Percentiles rank a stretch among this genome's conserved stretches.
These are phyloP conservation scores for Brassica carinata DNA, from an alignment of 345 rosid species.

Conservation along the genomic window DNA sequence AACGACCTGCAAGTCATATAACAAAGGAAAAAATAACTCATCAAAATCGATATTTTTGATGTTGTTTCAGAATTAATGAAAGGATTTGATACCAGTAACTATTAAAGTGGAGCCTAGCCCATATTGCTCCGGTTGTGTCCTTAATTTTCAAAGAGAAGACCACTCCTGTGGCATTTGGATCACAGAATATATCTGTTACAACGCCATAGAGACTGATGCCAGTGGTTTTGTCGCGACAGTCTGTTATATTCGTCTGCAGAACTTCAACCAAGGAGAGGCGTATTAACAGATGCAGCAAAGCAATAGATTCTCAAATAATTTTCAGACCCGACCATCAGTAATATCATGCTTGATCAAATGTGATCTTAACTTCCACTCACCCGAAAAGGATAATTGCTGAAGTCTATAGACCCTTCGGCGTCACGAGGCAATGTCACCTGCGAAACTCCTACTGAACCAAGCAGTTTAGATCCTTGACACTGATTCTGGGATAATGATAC, in stretches of 20 bases:
- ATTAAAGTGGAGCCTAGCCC: constrained; percentile 75
- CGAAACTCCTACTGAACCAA: constrained; percentile 60
- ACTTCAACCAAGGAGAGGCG: constrained; percentile 43
- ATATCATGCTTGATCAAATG: constrained; percentile 8
- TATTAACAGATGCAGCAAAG: constrained; percentile 27
- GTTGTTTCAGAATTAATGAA: not conserved
- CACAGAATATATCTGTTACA: constrained; percentile 54
- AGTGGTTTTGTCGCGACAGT: constrained; percentile 78
- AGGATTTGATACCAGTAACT: constrained; percentile 60
- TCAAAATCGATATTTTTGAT: not conserved
- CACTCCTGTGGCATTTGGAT: constrained; percentile 48
- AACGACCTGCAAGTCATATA: constrained; percentile 62
- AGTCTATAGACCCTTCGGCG: constrained; percentile 83
- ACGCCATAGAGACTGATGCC: constrained; percentile 83
- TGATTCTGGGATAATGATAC: constrained; percentile 66
- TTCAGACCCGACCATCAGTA: constrained; percentile 15
- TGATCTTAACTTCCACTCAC: constrained; percentile 51
- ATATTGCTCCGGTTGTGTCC: constrained; percentile 71
- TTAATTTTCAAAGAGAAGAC: constrained; percentile 66
- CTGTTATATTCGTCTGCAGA: constrained; percentile 67
- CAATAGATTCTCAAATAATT: constrained; percentile 1
- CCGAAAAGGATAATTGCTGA: constrained; percentile 79
- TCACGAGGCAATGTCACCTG: constrained; percentile 89
- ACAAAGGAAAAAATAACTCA: not conserved
- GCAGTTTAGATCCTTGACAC: constrained; percentile 64